Evolutionary conservation across 345 rosid species (phyloP).

Genomic region (Corymbia maculata): DNA sequence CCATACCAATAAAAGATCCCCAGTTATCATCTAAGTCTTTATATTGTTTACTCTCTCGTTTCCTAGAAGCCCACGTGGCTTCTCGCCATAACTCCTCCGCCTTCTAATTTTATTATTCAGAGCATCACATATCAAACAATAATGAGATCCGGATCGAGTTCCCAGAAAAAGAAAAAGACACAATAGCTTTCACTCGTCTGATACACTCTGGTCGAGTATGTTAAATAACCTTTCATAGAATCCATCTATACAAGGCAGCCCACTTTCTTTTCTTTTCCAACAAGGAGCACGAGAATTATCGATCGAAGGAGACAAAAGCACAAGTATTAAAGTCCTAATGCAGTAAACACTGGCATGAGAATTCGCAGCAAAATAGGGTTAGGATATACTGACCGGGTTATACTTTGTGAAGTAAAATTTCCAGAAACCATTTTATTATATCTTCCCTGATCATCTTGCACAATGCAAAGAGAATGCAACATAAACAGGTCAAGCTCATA

Average conservation of each 20-base stretch:
- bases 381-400: neutral
- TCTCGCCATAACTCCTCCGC: neutral
- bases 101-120: neutral
- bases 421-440: neutral
- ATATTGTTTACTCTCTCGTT: neutral
- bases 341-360: neutral
- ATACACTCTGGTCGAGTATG: neutral
- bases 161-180: neutral
- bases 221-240: neutral
- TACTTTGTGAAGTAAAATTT: neutral
- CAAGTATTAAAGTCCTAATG: neutral
- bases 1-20: neutral
- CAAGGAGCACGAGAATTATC: neutral
- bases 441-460: neutral
- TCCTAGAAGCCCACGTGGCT: neutral
- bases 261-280: neutral
- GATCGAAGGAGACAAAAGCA: neutral
- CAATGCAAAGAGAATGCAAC: neutral
- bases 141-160: neutral
- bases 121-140: neutral
- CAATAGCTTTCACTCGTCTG: neutral
- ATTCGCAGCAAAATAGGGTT: neutral
- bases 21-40: neutral
- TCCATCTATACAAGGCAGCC: neutral
- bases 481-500: neutral